Conservation (phyloP, 441 rosid species). For the Brassica balearica region DNA sequence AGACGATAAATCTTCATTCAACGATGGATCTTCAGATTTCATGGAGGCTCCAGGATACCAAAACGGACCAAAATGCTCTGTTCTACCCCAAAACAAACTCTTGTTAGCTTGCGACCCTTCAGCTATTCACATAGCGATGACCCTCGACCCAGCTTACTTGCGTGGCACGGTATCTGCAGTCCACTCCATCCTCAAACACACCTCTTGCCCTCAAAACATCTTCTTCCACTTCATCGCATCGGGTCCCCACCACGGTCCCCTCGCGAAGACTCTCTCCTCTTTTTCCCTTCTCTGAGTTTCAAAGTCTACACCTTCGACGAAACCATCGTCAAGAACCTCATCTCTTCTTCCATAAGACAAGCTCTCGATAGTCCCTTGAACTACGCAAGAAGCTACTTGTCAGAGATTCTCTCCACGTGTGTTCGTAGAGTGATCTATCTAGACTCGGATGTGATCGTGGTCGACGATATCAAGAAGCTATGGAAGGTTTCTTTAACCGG, state of each 20-base stretch:
- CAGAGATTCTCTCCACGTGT: conserved; percentile 55
- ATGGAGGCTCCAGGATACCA: conserved; percentile 65
- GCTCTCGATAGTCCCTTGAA: conserved; percentile 71
- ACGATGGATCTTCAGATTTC: conserved; percentile 44
- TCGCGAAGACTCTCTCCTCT: conserved; percentile 35
- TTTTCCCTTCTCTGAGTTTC: conserved; percentile 61
- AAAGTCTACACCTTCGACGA: conserved; percentile 54
- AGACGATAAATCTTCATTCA: conserved; percentile 7
- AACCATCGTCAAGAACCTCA: conserved; percentile 44
- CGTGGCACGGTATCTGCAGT: conserved; percentile 78
- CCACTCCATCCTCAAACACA: conserved; percentile 74
- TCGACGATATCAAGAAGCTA: conserved; percentile 61
- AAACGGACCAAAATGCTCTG: conserved; percentile 56
- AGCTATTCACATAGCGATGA: conserved; percentile 70
- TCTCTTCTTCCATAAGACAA: conserved; percentile 62
- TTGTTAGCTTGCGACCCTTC: conserved; percentile 50
- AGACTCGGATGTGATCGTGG: conserved; percentile 65
- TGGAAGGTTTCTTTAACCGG: conserved; percentile 53
- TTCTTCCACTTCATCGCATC: conserved; percentile 76
- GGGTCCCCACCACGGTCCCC: conserved; percentile 30
- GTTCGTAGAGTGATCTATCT: conserved; percentile 60
- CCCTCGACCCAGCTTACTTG: conserved; percentile 70
- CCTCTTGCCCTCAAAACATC: conserved; percentile 72
- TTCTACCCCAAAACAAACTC: conserved; percentile 28
- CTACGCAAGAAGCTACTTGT: conserved; percentile 67